Base-by-base conservation (phyloP, 768 basidiomycete species). In the Boletus speciosus region DNA sequence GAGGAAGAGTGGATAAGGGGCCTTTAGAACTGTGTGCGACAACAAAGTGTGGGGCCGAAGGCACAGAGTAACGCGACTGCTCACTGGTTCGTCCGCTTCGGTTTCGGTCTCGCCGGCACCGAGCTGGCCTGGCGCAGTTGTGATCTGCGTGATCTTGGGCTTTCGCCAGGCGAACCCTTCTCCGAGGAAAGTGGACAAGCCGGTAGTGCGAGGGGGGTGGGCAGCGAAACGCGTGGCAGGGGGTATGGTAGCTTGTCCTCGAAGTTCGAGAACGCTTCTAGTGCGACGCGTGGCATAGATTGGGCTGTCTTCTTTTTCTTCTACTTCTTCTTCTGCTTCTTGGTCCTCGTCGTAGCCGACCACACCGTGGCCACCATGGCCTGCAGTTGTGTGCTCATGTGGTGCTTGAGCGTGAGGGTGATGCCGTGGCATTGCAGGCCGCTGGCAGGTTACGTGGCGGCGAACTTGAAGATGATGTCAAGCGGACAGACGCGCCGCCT, bases 61-160 rank as follows among this genome's bases (percentile, higher is more conserved):
- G 43, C 36, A 54, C 9, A 57, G 37, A 49, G 44, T 29, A 37
- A 21, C 32, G 42, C 29, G 55, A 31, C 14, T 56, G 47, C 86
- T 73, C 65, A 89, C 88, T 35, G 83, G 83, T 62, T 90, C 88
- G 61, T 90, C 88, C 12, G 81, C 76, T 64, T 90, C 88, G 0
- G 88, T 89, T 65, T 90, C 88, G 0, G 88, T 89, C 71, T 90
- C 88, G 7, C 86, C 86, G 27, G 85, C 86, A 56, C 87, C 83
- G 38, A 73, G 62, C 51, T 74, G 73, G 3, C 78, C 85, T 16
- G 80, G 81, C 0, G 80, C 74, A 0, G 87, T 89, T n/a, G 81
- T 85, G 61, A 89, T 88, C 53, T 70, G 69, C 1, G 55, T 51
- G 34, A 67, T 69, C 62, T 77, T 81, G 47, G 74, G 66, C 29